These are phyloP conservation scores for Vicia villosa DNA, from an alignment of 306 rosid genomes.

Conservation along the genomic window DNA sequence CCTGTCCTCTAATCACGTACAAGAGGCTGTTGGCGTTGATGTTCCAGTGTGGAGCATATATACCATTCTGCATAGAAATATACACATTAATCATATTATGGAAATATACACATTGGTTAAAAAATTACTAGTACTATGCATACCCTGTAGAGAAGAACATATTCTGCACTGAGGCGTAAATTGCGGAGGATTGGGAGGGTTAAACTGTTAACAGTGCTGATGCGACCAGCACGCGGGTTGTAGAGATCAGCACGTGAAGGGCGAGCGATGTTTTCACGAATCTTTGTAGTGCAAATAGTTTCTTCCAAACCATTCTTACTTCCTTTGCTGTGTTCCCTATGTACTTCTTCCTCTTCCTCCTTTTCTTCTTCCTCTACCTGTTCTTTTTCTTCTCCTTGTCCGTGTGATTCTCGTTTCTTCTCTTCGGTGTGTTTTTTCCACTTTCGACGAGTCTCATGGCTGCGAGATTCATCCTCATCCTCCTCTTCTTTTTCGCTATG, in stretches of 20 bases:
- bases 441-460: background rate
- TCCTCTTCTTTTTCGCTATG: background rate
- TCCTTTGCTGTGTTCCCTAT: background rate
- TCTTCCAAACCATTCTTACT: conserved; percentile 45
- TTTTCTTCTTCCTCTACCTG: background rate
- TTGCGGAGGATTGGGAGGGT: conserved; percentile 41
- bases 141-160: conserved; percentile 46
- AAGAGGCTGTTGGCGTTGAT: conserved; percentile 48
- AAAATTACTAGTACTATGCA: background rate
- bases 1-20: conserved; percentile 57
- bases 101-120: background rate
- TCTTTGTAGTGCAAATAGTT: conserved; percentile 38
- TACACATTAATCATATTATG: background rate
- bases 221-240: conserved; percentile 45
- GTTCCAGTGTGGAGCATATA: conserved; percentile 66
- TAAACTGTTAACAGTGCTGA: conserved; percentile 39
- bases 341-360: background rate
- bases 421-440: background rate
- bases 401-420: background rate
- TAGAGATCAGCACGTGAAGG: conserved; percentile 45
- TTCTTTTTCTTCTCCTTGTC: background rate
- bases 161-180: conserved; percentile 48
- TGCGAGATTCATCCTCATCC: background rate
- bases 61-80: conserved; percentile 45
- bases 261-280: conserved; percentile 41